These are phyloP conservation scores for Boletus barrowsii DNA, from an alignment of 768 basidiomycete genomes.

Conservation along the genomic window DNA sequence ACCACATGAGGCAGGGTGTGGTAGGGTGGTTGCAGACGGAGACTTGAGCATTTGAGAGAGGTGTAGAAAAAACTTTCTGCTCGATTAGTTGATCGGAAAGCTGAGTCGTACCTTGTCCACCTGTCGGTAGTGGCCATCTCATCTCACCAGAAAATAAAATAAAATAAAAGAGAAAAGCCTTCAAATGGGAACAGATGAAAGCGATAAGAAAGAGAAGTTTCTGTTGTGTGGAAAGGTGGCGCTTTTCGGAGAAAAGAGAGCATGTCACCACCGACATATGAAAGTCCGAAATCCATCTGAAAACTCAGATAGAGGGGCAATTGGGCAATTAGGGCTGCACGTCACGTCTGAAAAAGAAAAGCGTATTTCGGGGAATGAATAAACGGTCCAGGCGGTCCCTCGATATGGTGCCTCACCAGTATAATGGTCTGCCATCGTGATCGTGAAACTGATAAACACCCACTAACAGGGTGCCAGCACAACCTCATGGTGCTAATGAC, in stretches of 20 bases:
- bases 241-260: constrained; percentile 23
- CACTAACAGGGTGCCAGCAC: constrained; percentile 14
- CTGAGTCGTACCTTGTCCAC: constrained; percentile 12
- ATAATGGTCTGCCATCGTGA: constrained; percentile 23
- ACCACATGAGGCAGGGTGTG: constrained; percentile 3
- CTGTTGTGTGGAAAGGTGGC: constrained; percentile 17
- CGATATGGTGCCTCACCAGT: constrained; percentile 28
- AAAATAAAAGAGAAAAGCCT: constrained; percentile 5
- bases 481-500: constrained; percentile 22
- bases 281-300: constrained; percentile 30
- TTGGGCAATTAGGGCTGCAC: constrained; percentile 14
- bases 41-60: constrained; percentile 4
- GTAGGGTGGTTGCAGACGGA: constrained; percentile 12
- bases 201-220: constrained; percentile 20
- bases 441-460: constrained; percentile 26
- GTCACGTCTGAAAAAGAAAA: constrained; percentile 22
- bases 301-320: constrained; percentile 29
- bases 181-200: constrained; percentile 20
- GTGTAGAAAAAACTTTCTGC: constrained; percentile 19
- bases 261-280: constrained; percentile 27
- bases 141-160: constrained; percentile 10
- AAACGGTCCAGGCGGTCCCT: constrained; percentile 21
- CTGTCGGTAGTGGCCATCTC: constrained; percentile 14
- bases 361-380: constrained; percentile 25
- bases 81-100: constrained; percentile 10